phyloP scores from a whole-genome alignment of 306 rosid species.

The Glycyrrhiza uralensis region DNA sequence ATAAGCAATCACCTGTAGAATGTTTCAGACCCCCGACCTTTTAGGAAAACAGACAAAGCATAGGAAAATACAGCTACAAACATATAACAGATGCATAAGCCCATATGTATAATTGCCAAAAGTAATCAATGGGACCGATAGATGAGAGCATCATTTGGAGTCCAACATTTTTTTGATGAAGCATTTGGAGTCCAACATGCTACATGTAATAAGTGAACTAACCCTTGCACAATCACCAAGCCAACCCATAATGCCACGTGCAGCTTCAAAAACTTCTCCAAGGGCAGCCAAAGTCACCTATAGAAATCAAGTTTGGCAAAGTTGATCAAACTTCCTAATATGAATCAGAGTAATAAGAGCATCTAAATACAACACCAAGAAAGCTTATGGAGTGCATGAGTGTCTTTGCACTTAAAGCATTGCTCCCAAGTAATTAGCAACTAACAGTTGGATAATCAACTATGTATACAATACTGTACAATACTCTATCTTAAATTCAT shows the following conservation, averaged over 20 bases:
- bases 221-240: constrained; percentile 93
- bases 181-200: constrained; percentile 1
- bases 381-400: neutral
- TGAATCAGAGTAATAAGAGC: neutral
- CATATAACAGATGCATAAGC: neutral
- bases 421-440: neutral
- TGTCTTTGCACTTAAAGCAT: neutral
- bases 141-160: neutral
- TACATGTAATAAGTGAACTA: neutral
- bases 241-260: constrained; percentile 84
- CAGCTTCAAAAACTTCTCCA: constrained; percentile 87
- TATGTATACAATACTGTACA: neutral
- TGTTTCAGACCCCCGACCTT: constrained; percentile 2
- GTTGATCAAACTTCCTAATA: neutral
- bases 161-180: too few species aligned
- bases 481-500: neutral
- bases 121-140: neutral
- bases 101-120: neutral
- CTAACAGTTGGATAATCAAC: neutral
- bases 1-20: constrained; percentile 62
- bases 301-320: constrained; percentile 6
- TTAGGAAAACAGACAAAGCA: neutral
- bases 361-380: neutral
- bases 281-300: constrained; percentile 92
- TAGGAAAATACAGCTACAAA: neutral